phyloP scores from a whole-genome alignment of 1,284 basidiomycete species.

The Pseudomicrostroma phylloplanum region DNA sequence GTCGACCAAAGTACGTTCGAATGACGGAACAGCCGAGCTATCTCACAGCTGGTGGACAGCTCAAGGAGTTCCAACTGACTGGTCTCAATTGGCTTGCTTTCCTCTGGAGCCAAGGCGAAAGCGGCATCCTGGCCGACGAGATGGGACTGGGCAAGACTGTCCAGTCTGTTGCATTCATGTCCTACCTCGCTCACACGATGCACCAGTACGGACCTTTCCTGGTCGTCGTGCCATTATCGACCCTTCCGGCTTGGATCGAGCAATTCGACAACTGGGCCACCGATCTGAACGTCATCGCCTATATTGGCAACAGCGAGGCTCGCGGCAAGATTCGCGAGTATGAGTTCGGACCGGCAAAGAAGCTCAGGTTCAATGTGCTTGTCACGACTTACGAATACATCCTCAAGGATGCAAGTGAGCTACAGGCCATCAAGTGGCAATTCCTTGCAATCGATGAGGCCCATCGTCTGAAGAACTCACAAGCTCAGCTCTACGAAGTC shows the following conservation, averaged over 20 bases:
- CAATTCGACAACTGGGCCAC: constrained; percentile 99
- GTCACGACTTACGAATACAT: constrained; percentile 99
- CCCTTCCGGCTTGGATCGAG: constrained; percentile 95
- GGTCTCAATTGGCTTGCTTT: constrained; percentile 98
- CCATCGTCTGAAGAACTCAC: constrained; percentile 95
- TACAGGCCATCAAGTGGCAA: constrained; percentile 91
- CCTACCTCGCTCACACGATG: constrained; percentile 91
- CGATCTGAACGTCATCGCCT: constrained; percentile 71
- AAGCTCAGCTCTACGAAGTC: constrained; percentile 93
- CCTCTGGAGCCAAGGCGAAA: constrained; percentile 87
- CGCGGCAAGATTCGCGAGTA: constrained; percentile 70
- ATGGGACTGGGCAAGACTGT: constrained; percentile 99
- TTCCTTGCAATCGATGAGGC: constrained; percentile 99
- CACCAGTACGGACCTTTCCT: constrained; percentile 88
- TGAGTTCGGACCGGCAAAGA: constrained; percentile 76
- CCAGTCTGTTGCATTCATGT: constrained; percentile 90
- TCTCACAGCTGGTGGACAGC: constrained; percentile 62
- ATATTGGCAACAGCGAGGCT: constrained; percentile 89
- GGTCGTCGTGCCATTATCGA: constrained; percentile 94
- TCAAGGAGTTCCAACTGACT: constrained; percentile 97
- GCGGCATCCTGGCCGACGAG: constrained; percentile 97
- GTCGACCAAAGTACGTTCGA: constrained; percentile 75
- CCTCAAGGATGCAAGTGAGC: constrained; percentile 87
- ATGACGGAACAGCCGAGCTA: constrained; percentile 87
- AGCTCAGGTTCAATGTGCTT: constrained; percentile 85